Conservation (phyloP, 345 rosid genomes). For the Pugionium dolabratum region DNA sequence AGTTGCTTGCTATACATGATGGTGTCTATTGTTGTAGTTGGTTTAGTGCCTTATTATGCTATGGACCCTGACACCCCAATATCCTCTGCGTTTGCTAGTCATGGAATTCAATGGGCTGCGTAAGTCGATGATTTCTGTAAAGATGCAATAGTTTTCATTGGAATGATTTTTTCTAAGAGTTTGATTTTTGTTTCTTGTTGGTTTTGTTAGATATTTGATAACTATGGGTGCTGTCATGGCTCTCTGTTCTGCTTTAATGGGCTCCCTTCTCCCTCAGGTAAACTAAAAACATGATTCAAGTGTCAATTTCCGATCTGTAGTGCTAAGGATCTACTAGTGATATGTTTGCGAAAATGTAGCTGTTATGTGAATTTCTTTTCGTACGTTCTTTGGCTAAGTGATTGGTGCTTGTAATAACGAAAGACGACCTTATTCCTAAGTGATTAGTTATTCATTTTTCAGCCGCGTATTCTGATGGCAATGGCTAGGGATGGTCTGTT, state of each 20-base stretch:
- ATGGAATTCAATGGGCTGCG: conserved; percentile 97
- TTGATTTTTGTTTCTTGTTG: not conserved
- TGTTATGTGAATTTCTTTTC: not conserved
- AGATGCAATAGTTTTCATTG: not conserved
- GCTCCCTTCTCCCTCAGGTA: conserved; percentile 97
- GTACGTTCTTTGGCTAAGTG: not conserved
- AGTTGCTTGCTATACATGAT: conserved; percentile 90
- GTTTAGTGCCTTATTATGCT: conserved; percentile 88
- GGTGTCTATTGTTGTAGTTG: conserved; percentile 86
- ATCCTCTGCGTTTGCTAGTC: conserved; percentile 87
- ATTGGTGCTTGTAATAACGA: not conserved
- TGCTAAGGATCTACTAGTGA: not conserved
- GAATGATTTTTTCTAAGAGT: not conserved
- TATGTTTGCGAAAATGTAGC: not conserved
- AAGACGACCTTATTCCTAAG: not conserved
- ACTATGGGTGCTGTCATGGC: conserved; percentile 88
- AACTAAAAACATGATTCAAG: conserved; percentile 9
- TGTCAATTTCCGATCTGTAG: not conserved
- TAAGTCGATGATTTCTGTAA: conserved; percentile 47
- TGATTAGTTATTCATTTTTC: conserved; percentile 9
- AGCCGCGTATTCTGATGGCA: conserved; percentile 93
- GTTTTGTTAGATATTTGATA: conserved; percentile 61
- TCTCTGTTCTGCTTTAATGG: conserved; percentile 87
- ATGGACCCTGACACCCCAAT: conserved; percentile 99
- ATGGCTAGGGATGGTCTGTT: conserved; percentile 95